Evolutionary conservation across 2,329 filamentous ascomycete genomes (phyloP), one percentile per base, ranked within the genome.

Genomic region (Xenoacremonium recifei): DNA sequence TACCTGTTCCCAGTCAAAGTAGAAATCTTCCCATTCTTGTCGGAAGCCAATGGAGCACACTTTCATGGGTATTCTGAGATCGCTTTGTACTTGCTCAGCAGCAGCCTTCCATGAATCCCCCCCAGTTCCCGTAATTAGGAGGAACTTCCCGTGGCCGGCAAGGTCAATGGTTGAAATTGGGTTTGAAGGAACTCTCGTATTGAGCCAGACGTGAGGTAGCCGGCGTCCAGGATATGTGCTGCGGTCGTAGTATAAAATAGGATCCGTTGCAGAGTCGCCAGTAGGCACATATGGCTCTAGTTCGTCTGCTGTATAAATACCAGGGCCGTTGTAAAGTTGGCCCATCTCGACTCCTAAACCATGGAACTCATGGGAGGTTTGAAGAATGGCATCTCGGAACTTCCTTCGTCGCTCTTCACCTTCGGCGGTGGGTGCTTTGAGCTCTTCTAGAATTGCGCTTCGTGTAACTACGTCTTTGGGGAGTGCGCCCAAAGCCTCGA

Each of bases 121-220:
- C 7, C 43, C 43, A 15, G 38, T 37, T 6, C 43, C 43, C 7
- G 43, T 45, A 19, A 45, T 21, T 3, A 45, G 30, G 5, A 29
- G 12, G 27, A 45, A 45, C 3, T 15, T 13, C 7, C 35, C 43
- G 7, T 45, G 21, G 30, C 43, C 43, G 4, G 39, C 43, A 4
- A 41, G 13, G 15, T 45, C 43, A 4, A 38, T 31, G 5, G 39
- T 45, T 13, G 39, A 41, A 21, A 42, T 21, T 7, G n/a, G 17
- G 13, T 27, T 29, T 7, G 16, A 6, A 4, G 78, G 72, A 10
- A 67, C 51, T 6, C 65, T 52, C 16, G 67, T 69, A 60, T 80
- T 77, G 13, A 85, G 62, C 82, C 82, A 85, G 1, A 69, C 80
- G 58, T 86, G 82, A 5, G 82, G 82, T 17, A 84, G 60, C 3